A percentile compares a stretch with the other conserved stretches of the same genome.
phyloP scores from a whole-genome alignment of 768 basidiomycete genomes.

The Podaxis rugospora region DNA sequence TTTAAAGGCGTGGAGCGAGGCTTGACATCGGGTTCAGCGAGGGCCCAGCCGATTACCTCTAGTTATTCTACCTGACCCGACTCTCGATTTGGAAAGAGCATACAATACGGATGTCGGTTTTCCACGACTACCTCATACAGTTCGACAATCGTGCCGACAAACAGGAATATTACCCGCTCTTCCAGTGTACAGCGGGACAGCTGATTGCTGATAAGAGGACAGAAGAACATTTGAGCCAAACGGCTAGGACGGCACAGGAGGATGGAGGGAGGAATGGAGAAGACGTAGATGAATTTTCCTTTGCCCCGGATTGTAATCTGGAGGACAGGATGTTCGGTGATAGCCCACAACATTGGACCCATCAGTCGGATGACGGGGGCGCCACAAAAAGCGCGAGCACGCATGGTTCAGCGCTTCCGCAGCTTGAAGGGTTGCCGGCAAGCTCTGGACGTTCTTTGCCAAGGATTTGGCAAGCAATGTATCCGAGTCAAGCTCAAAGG shows the following conservation, averaged over 20 bases:
- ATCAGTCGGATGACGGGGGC: neutral
- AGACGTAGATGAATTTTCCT: neutral
- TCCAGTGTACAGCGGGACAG: neutral
- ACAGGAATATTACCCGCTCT: neutral
- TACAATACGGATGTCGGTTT: neutral
- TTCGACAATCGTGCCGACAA: neutral
- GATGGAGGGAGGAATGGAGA: neutral
- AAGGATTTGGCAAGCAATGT: too few species aligned
- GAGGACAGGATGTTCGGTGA: neutral
- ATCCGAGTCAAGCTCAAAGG: too few species aligned
- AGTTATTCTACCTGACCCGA: neutral
- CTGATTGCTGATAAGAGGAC: neutral
- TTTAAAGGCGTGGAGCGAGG: neutral
- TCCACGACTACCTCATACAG: neutral
- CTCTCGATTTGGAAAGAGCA: neutral
- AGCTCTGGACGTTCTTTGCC: too few species aligned
- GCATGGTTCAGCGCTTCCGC: neutral
- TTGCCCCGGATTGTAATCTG: neutral
- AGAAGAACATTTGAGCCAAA: neutral
- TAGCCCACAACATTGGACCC: neutral
- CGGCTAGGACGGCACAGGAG: neutral
- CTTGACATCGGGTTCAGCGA: neutral
- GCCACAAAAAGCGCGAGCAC: neutral
- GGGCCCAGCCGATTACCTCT: neutral
- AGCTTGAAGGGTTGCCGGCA: too few species aligned